Base-by-base conservation (phyloP, 768 basidiomycete genomes). In the Agaricus subrufescens region DNA sequence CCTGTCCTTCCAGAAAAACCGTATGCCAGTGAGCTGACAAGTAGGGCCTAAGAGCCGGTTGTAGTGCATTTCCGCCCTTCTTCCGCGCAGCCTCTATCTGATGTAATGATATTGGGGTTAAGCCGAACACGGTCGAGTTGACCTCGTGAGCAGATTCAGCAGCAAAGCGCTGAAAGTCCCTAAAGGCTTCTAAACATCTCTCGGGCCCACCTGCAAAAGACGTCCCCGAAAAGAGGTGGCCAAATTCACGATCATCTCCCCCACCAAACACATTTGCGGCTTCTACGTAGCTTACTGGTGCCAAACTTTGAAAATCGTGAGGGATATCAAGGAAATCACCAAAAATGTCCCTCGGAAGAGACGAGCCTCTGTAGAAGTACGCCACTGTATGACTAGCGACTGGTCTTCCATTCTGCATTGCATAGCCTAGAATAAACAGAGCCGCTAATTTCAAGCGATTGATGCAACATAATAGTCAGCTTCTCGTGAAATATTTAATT, bases 321-420 rank as follows among this genome's bases (percentile, higher is more conserved):
- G 75, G 73, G 31, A 77, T 69, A n/a, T 70, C 61, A 26, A 75
- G 65, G 58, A 77, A 73, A 40, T 75, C 72, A 3, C 69, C 69
- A 57, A 73, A 77, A 23, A 72, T 67, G 11, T 62, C 60, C 7
- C 56, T 46, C 3, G 73, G 72, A 11, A 73, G 68, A 1, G 64
- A 62, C 1, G 70, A 59, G 11, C 75, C 75, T 47, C 69, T 68
- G 62, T 75, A 76, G 58, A 74, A 75, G 37, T 69, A 63, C 11
- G 62, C 63, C 38, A 68, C 49, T 9, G 68, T 60, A 53, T 73
- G 68, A 39, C 67, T 52, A 3, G 65, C 58, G 5, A 58, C 56
- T 23, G 67, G 60, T 1, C 56, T 62, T 27, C 56, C 65, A n/a
- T 61, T 67, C 9, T 58, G 64, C 39, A 66, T 50, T 6, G 61